A percentile compares a stretch with the other conserved stretches of the same genome.
phyloP scores from a whole-genome alignment of 345 rosid species.

The Theobroma cacao region DNA sequence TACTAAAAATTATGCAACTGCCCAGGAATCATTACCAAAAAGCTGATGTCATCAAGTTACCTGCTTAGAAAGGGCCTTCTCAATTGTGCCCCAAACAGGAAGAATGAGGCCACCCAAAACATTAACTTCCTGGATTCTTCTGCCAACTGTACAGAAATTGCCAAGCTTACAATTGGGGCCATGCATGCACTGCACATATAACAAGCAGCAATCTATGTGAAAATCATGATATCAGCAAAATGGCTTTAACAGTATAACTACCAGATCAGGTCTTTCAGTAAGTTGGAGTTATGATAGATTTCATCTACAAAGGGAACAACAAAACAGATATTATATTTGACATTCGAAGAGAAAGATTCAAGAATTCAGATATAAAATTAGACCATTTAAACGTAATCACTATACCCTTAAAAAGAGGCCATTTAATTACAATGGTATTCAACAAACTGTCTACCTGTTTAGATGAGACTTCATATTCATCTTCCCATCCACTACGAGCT shows the following conservation, averaged over 20 bases:
- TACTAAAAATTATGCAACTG: neutral
- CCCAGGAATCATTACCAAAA: neutral
- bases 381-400: neutral
- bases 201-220: neutral
- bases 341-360: neutral
- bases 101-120: slow-evolving; percentile 96
- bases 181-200: slow-evolving; percentile 87
- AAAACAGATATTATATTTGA: neutral
- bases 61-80: slow-evolving; percentile 95
- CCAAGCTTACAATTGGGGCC: slow-evolving; percentile 94
- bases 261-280: neutral
- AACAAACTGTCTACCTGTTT: slow-evolving; percentile 60
- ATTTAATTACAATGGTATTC: neutral
- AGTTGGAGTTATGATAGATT: neutral
- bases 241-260: neutral
- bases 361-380: neutral
- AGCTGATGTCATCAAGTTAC: slow-evolving; percentile 27
- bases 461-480: slow-evolving; percentile 88
- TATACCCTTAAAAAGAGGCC: neutral
- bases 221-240: neutral
- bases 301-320: neutral
- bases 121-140: slow-evolving; percentile 89
- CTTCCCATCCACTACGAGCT: slow-evolving; percentile 89
- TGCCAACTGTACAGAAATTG: slow-evolving; percentile 90
- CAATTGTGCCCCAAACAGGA: slow-evolving; percentile 98